A percentile compares a stretch with the other conserved stretches of the same genome.
phyloP scores from a whole-genome alignment of 495 filamentous ascomycete species.

The Tuber borchii region DNA sequence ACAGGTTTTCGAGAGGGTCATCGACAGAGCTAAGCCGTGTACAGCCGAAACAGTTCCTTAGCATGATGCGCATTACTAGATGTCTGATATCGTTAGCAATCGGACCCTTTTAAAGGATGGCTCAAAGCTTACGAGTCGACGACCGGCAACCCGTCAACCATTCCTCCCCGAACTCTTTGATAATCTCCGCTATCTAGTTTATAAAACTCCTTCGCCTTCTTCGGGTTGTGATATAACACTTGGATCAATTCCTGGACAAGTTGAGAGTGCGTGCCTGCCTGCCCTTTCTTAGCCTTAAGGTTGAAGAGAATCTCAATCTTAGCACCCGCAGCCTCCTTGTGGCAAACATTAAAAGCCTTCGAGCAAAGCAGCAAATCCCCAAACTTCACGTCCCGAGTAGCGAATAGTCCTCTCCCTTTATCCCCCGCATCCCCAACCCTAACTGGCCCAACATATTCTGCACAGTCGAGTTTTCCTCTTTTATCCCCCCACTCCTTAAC shows the following conservation, averaged over 20 bases:
- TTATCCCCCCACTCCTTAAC: background rate
- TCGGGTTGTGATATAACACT: constrained; percentile 15
- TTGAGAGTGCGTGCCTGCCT: background rate
- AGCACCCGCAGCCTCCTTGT: background rate
- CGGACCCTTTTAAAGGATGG: background rate
- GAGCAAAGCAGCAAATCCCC: constrained; percentile 22
- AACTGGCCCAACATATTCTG: constrained; percentile 23
- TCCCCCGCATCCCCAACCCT: background rate
- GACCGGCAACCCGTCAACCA: constrained; percentile 13
- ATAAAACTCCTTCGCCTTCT: constrained; percentile 6
- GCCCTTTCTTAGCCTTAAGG: background rate
- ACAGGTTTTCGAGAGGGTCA: background rate
- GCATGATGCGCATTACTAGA: background rate
- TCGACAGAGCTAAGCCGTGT: background rate
- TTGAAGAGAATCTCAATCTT: background rate
- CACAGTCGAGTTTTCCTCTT: constrained; percentile 14
- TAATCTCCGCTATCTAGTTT: constrained; percentile 12
- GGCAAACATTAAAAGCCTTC: constrained; percentile 19
- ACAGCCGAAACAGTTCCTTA: constrained; percentile 10
- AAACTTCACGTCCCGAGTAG: constrained; percentile 21
- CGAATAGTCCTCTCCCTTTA: constrained; percentile 20
- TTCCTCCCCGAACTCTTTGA: constrained; percentile 8
- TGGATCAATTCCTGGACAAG: constrained; percentile 8
- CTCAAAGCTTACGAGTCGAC: constrained; percentile 15
- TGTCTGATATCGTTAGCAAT: constrained; percentile 10